Evolutionary conservation across 2,329 filamentous ascomycete species (phyloP).

Genomic region (Microcyclospora tardicrescens): DNA sequence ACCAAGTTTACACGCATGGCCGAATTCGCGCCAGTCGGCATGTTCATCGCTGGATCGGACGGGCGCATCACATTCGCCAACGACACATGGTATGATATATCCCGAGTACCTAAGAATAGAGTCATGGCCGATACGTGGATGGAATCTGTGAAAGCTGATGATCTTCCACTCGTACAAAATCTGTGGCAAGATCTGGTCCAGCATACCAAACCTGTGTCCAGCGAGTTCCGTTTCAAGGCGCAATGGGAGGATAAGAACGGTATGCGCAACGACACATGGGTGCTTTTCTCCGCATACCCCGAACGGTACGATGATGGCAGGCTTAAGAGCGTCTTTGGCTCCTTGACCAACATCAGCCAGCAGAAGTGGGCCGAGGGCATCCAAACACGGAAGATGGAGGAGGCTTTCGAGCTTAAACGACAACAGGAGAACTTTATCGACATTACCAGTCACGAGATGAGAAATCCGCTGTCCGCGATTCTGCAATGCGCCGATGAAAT

Average conservation of each 20-base stretch:
- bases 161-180: constrained; percentile 44
- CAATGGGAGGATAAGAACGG: constrained; percentile 48
- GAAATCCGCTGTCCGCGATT: constrained; percentile 62
- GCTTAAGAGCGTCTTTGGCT: constrained; percentile 65
- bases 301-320: constrained; percentile 51
- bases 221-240: constrained; percentile 64
- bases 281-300: constrained; percentile 62
- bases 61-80: constrained; percentile 70
- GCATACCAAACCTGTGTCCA: constrained; percentile 48
- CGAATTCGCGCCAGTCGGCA: constrained; percentile 69
- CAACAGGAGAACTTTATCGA: constrained; percentile 44
- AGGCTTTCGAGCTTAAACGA: constrained; percentile 68
- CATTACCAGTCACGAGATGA: constrained; percentile 35
- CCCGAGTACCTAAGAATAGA: constrained; percentile 48
- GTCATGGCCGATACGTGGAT: constrained; percentile 54
- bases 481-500: constrained; percentile 69
- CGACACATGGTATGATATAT: constrained; percentile 60
- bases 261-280: constrained; percentile 56
- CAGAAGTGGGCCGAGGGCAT: constrained; percentile 77
- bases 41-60: constrained; percentile 65
- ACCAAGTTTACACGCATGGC: constrained; percentile 74
- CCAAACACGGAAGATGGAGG: constrained; percentile 63
- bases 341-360: constrained; percentile 72
- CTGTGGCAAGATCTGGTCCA: constrained; percentile 54
- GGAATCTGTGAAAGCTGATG: constrained; percentile 55